Conservation (phyloP, 164 flowering plant species). For the Chimonanthus praecox region DNA sequence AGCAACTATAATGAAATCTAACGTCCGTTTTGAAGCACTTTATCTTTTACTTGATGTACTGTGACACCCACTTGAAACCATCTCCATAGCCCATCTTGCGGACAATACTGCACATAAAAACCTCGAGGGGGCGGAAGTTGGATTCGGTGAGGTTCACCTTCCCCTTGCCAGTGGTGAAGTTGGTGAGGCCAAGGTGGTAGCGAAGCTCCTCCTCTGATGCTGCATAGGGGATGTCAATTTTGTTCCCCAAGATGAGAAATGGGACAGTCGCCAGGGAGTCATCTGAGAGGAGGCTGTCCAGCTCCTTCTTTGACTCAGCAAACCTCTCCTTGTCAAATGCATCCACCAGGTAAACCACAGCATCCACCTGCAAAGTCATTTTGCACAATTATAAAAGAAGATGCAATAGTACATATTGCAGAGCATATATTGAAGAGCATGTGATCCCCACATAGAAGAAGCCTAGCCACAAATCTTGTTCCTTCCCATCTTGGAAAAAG, state of each 20-base stretch:
- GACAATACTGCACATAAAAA: slow-evolving; percentile 33
- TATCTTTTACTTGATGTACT: slow-evolving; percentile 44
- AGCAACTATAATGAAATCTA: no score
- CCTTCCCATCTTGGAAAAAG: no score
- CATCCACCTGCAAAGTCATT: no score
- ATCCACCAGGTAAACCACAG: no score
- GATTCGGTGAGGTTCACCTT: slow-evolving; percentile 39
- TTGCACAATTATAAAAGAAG: no score
- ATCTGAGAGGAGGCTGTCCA: slow-evolving; percentile 53
- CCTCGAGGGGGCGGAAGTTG: slow-evolving; percentile 53
- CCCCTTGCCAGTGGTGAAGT: slow-evolving; percentile 60
- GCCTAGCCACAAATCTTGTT: no score
- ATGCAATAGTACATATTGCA: no score
- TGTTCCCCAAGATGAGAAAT: slow-evolving; percentile 56
- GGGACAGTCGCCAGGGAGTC: slow-evolving; percentile 47
- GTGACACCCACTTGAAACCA: slow-evolving; percentile 62
- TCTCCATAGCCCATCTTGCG: slow-evolving; percentile 59
- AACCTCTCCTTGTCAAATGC: no score
- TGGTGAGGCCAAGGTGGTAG: slow-evolving; percentile 18
- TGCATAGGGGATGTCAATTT: slow-evolving; percentile 15
- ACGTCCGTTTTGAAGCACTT: no score
- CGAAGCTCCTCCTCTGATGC: slow-evolving; percentile 53
- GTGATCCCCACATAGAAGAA: no score
- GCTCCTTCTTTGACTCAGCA: slow-evolving; percentile 54
- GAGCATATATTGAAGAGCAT: no score